A percentile compares a stretch with the other conserved stretches of the same genome.
phyloP scores from a whole-genome alignment of 2,329 filamentous ascomycete genomes.

The Alternaria conjuncta region DNA sequence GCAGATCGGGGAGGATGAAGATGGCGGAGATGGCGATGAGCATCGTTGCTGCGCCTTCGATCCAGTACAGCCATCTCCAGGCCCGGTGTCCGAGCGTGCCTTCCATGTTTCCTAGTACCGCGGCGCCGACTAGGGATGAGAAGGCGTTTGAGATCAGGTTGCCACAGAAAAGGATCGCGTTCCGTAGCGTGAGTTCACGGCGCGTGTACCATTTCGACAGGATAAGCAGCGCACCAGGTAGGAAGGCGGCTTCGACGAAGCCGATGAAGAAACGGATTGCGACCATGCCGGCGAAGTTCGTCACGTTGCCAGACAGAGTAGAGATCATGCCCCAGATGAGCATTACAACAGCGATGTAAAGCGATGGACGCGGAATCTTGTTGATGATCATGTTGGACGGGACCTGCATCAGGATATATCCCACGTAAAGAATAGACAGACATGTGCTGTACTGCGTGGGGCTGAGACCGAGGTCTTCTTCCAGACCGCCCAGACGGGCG shows the following conservation, averaged over 20 bases:
- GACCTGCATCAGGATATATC: constrained; percentile 34
- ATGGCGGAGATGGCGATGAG: constrained; percentile 38
- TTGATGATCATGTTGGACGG: constrained; percentile 56
- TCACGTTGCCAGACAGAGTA: constrained; percentile 41
- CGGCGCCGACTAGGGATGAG: constrained; percentile 53
- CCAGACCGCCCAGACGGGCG: constrained; percentile 41
- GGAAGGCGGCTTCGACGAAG: constrained; percentile 55
- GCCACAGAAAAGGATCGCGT: constrained; percentile 52
- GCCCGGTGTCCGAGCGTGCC: constrained; percentile 44
- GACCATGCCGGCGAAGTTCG: constrained; percentile 48
- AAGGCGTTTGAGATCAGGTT: constrained; percentile 54
- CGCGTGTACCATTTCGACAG: constrained; percentile 72
- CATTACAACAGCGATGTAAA: constrained; percentile 49
- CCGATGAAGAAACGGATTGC: constrained; percentile 48
- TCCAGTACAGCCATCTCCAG: constrained; percentile 53
- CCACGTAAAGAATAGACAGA: constrained; percentile 38
- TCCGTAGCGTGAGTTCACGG: constrained; percentile 51
- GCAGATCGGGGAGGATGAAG: constrained; percentile 44
- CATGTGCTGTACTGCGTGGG: constrained; percentile 44
- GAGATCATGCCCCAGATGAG: constrained; percentile 50
- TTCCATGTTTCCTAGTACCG: constrained; percentile 49
- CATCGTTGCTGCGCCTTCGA: constrained; percentile 45
- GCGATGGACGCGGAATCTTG: constrained; percentile 39
- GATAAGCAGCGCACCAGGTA: constrained; percentile 68
- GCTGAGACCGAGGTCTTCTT: constrained; percentile 39